Percentiles rank a stretch among this genome's conserved stretches.
phyloP scores from a whole-genome alignment of 768 basidiomycete species.

The Lentinula guzmanii region DNA sequence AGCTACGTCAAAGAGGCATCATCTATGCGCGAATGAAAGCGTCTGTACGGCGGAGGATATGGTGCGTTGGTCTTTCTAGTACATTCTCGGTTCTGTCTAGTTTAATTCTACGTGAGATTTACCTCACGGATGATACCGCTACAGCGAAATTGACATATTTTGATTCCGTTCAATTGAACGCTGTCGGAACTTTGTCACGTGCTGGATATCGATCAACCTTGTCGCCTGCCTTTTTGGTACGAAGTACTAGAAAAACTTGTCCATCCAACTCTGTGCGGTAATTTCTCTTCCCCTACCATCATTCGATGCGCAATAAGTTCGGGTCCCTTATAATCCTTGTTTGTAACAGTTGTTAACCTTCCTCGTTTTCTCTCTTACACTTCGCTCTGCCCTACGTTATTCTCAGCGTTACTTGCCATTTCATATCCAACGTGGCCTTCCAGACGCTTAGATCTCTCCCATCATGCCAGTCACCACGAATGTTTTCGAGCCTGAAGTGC shows the following conservation, averaged over 20 bases:
- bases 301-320: background rate
- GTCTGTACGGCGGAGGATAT: background rate
- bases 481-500: conserved; percentile 18
- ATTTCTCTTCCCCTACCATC: background rate
- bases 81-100: background rate
- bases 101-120: background rate
- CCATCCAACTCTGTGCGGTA: background rate
- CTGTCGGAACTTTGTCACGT: background rate
- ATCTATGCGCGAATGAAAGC: background rate
- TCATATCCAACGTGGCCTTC: background rate
- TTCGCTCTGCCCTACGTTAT: background rate
- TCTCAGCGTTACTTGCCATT: background rate
- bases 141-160: background rate
- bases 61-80: background rate
- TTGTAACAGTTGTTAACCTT: background rate
- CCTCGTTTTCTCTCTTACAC: background rate
- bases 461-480: background rate
- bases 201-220: background rate
- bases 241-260: background rate
- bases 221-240: conserved; percentile 1
- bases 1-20: background rate
- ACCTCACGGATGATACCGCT: background rate
- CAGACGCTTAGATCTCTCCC: background rate
- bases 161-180: background rate
- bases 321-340: background rate